Evolutionary conservation across 768 basidiomycete species (phyloP).

Genomic region (Lactarius vividus): DNA sequence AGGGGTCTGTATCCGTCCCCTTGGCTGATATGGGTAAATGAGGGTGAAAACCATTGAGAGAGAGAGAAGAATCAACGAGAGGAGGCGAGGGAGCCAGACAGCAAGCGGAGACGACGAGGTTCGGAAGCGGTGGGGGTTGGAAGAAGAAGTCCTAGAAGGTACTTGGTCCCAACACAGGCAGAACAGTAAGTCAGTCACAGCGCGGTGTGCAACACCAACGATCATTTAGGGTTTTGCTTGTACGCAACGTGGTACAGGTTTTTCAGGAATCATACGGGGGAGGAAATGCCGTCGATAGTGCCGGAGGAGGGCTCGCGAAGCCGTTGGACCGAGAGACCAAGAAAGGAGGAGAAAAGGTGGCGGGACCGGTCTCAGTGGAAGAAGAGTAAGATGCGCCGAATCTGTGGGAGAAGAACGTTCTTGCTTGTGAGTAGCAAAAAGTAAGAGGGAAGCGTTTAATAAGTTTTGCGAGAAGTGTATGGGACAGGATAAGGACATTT

Average conservation of each 20-base stretch:
- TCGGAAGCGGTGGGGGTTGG: constrained; percentile 22
- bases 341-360: constrained; percentile 6
- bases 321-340: constrained; percentile 17
- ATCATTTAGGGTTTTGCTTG: background rate
- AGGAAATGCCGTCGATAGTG: constrained; percentile 9
- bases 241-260: background rate
- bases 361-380: constrained; percentile 15
- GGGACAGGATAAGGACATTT: background rate
- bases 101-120: constrained; percentile 19
- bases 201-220: background rate
- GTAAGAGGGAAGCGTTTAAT: background rate
- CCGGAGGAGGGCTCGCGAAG: background rate
- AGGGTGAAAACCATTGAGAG: background rate
- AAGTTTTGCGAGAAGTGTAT: background rate
- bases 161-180: background rate
- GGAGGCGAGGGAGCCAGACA: background rate
- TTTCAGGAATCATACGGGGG: background rate
- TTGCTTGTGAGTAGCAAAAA: background rate
- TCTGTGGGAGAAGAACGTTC: constrained; percentile 22
- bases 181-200: background rate
- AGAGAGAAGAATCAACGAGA: background rate
- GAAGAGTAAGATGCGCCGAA: constrained; percentile 6
- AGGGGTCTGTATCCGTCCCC: background rate
- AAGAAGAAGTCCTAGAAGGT: constrained; percentile 1
- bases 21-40: background rate